These are phyloP conservation scores for Xylariaceae sp. DNA, from an alignment of 2,329 filamentous ascomycete genomes.

Conservation along the genomic window DNA sequence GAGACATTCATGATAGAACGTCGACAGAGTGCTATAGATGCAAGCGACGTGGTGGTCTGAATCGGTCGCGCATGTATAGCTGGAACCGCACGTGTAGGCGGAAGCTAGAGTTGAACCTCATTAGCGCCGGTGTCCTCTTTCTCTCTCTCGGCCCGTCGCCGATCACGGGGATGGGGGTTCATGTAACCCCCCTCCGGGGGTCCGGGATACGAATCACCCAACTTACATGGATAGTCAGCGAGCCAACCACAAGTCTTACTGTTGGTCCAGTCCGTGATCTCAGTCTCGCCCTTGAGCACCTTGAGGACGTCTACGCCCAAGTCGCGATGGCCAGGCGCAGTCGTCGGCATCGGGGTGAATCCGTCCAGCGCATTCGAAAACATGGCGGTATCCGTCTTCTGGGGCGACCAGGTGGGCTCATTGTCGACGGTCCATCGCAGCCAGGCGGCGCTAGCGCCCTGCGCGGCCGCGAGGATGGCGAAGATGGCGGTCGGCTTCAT, in stretches of 20 bases:
- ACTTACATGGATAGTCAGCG: constrained; percentile 29
- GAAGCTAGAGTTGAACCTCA: constrained; percentile 19
- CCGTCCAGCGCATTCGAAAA: constrained; percentile 9
- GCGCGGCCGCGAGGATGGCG: constrained; percentile 15
- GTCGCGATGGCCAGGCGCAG: constrained; percentile 18
- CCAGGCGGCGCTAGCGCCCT: constrained; percentile 22
- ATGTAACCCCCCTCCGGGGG: too few species aligned
- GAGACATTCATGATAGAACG: constrained; percentile 35
- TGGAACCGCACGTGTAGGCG: constrained; percentile 22
- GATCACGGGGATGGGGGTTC: neutral
- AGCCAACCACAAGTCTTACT: constrained; percentile 30
- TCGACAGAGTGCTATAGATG: constrained; percentile 26
- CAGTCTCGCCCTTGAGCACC: constrained; percentile 14
- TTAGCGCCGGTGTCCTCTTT: constrained; percentile 1
- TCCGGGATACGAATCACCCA: neutral
- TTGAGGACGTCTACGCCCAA: constrained; percentile 21
- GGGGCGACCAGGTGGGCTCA: constrained; percentile 17
- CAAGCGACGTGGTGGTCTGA: constrained; percentile 35
- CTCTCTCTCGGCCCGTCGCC: neutral
- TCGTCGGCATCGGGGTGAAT: constrained; percentile 27
- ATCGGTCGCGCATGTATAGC: constrained; percentile 32
- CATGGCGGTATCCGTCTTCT: constrained; percentile 17
- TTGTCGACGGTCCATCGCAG: constrained; percentile 23
- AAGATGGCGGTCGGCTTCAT: constrained; percentile 20
- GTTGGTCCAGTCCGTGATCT: constrained; percentile 26